phyloP scores from a whole-genome alignment of 1,284 basidiomycete genomes.

The Ceratobasidium theobromae region DNA sequence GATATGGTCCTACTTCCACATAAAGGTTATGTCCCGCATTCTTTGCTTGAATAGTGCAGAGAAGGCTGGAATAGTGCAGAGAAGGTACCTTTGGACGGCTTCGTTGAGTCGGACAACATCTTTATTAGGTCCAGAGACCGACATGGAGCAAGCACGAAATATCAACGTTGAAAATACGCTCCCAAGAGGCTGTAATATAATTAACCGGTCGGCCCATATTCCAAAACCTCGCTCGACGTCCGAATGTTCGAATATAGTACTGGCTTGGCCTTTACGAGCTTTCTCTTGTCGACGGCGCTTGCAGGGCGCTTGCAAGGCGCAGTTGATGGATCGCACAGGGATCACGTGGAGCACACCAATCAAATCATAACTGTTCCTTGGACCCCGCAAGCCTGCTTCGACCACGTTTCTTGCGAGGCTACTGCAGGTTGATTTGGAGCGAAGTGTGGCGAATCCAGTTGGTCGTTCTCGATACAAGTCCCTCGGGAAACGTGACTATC shows the following conservation, averaged over 20 bases:
- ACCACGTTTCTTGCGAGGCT: too few relatives aligned
- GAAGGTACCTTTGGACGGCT: neutral
- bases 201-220: neutral
- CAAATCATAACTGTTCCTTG: too few relatives aligned
- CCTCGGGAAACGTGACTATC: neutral
- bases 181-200: neutral
- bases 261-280: too few relatives aligned
- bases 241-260: neutral
- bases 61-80: neutral
- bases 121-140: slow-evolving; percentile 7
- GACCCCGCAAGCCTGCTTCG: too few relatives aligned
- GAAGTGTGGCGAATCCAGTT: neutral
- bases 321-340: too few relatives aligned
- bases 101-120: neutral
- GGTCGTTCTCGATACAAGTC: neutral
- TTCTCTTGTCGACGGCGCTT: neutral
- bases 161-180: neutral
- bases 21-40: slow-evolving; percentile 5
- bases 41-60: neutral
- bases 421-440: too few relatives aligned
- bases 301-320: too few relatives aligned
- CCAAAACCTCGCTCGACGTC: neutral
- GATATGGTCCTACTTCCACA: neutral
- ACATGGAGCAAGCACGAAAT: neutral
- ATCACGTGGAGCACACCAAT: too few relatives aligned